Base-by-base conservation (phyloP, 352 stramenopile species). In the Hyaloperonospora brassicae region DNA sequence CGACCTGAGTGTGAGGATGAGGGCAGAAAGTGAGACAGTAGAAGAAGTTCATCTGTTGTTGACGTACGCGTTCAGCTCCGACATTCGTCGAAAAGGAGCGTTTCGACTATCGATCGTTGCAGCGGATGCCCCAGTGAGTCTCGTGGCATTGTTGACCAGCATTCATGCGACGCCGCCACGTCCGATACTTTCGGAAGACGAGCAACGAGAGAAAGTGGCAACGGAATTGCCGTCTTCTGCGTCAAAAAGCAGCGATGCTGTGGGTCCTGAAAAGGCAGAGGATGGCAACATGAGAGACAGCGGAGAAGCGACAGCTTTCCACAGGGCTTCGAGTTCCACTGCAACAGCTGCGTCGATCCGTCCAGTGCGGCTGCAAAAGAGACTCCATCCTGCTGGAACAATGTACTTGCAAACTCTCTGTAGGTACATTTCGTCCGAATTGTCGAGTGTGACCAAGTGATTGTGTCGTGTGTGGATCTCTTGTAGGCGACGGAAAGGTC, bases 61-160 rank as follows among this genome's bases (percentile, higher is more conserved):
- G 22, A 84, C 72, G 48, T 88, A 88, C 70, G 72, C 73, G 59
- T 86, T 88, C 54, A 79, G 72, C 25, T 52, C 70, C 12, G 73
- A 57, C 3, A 77, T 86, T 30, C 77, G 67, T 12, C 65, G 76
- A 27, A 82, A 75, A 34, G 75, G 74, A 35, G 21, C 55, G 36
- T 78, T 88, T 27, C 61, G 60, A 21, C 44, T 88, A 27, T 51
- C 59, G 12, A 62, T 80, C 13, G 62, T 81, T 2, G 63, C 62
- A 0, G 25, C 21, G 0, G 47, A 68, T 46, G 50, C 65, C 4
- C 62, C 70, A 0, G 12, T 55, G 17, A 66, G 63, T 42, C 49
- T 88, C 0, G 56, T 83, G 30, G 52, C 41, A 6, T 45, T 86
- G 36, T 57, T 88, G 2, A 24, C 41, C 0, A 73, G 69, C 17